Base-by-base conservation (phyloP, 1,284 basidiomycete species). In the Boletus smithii region DNA sequence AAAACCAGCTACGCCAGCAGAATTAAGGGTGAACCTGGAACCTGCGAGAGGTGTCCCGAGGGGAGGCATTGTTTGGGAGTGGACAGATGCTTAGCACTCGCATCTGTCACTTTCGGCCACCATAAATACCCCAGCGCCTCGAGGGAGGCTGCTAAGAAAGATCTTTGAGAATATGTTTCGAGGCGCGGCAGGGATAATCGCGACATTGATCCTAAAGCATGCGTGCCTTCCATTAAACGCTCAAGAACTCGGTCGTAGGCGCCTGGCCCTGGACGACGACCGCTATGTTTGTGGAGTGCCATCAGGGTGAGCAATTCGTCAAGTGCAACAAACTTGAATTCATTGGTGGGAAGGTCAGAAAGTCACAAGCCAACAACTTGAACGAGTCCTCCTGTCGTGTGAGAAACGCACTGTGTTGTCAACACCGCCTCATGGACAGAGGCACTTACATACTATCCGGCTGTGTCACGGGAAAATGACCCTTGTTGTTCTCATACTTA, bases 1-100 rank as follows among this genome's bases (percentile, higher is more conserved):
- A 17, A 56, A 59, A 0, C 61, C 64, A 17, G 57, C 54, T 5
- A 63, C 52, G 1, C 53, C 64, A 18, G 61, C 51, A 5, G 44
- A 49, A 31, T 67, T 50, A 32, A 67, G 61, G 3, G n/a, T 46
- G 30, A 65, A 54, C 17, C 46, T 44, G 16, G 49, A 31, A 30
- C 16, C 2, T 0, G 23, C 22, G 17, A 65, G 43, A n/a, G 58
- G 53, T 8, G 10, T 36, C 8, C 1, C 7, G 42, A 66, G 34
- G 33, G 48, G 38, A 26, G 59, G 32, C 60, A 60, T 64, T 11
- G 3, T 20, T 27, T 17, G 9, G 26, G 18, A 1, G n/a, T n/a
- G n/a, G n/a, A n/a, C n/a, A n/a, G n/a, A n/a, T n/a, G n/a, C n/a
- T n/a, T n/a, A n/a, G n/a, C n/a, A n/a, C n/a, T n/a, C n/a, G n/a